These are phyloP conservation scores for Fagopyrum homotropicum DNA, from an alignment of 148 eudicot genomes.

Conservation along the genomic window DNA sequence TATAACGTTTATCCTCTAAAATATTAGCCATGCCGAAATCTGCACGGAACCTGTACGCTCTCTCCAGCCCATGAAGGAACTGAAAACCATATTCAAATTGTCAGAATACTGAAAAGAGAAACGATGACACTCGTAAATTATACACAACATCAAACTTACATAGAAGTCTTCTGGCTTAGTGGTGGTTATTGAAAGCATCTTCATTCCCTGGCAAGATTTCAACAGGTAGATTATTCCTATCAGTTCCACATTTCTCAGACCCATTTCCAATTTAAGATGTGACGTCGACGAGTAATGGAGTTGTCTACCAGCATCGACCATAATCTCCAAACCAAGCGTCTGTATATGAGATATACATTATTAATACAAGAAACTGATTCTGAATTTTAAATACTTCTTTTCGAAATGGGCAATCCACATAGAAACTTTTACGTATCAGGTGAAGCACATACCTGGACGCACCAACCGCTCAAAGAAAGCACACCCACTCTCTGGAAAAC, in stretches of 20 bases:
- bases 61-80: neutral
- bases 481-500: neutral
- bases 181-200: neutral
- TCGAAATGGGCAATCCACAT: no score
- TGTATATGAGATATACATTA: neutral
- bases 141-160: neutral
- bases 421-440: neutral
- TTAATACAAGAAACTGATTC: neutral
- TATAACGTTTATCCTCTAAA: neutral
- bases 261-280: neutral
- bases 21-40: neutral
- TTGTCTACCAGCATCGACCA: neutral
- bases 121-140: neutral
- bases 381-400: neutral
- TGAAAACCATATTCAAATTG: neutral
- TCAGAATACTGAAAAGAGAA: neutral
- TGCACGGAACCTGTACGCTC: no score
- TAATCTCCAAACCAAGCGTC: neutral
- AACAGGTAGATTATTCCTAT: neutral
- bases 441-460: neutral
- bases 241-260: neutral
- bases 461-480: neutral
- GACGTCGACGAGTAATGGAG: neutral
- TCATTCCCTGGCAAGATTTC: neutral
- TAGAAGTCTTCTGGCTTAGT: neutral